phyloP scores from a whole-genome alignment of 495 filamentous ascomycete genomes.

The Aspergillus ostianus region DNA sequence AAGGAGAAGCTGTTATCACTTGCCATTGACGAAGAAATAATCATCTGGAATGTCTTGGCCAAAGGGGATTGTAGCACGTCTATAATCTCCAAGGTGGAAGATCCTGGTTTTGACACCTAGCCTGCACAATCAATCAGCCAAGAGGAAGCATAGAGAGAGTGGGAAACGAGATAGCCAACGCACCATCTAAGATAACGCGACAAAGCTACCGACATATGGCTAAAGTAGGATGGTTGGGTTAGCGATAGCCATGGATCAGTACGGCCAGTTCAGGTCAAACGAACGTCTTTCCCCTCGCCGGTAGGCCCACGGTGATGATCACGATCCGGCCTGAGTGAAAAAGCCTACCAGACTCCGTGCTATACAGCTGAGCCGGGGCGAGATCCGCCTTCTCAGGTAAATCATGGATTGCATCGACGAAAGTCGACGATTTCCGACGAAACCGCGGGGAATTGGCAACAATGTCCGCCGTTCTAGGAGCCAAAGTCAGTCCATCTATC shows the following conservation, averaged over 20 bases:
- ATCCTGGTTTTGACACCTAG: constrained; percentile 97
- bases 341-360: constrained; percentile 92
- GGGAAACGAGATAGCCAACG: constrained; percentile 20
- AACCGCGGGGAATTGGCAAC: constrained; percentile 80
- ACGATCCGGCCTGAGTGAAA: constrained; percentile 97
- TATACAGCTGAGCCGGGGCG: constrained; percentile 96
- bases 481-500: constrained; percentile 11
- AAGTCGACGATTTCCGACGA: constrained; percentile 87
- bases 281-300: constrained; percentile 94
- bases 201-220: constrained; percentile 92
- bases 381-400: constrained; percentile 77
- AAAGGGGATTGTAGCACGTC: constrained; percentile 82
- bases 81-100: constrained; percentile 96
- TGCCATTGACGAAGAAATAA: constrained; percentile 93
- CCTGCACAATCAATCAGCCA: constrained; percentile 49
- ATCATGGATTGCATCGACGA: constrained; percentile 97
- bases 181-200: constrained; percentile 94
- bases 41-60: constrained; percentile 90
- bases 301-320: constrained; percentile 94
- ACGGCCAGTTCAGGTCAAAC: constrained; percentile 27
- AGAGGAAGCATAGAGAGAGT: not conserved
- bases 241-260: constrained; percentile 9
- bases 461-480: constrained; percentile 72
- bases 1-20: constrained; percentile 11
- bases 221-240: constrained; percentile 29